These are phyloP conservation scores for Dalbergia cultrata DNA, from an alignment of 306 rosid genomes.

Conservation along the genomic window DNA sequence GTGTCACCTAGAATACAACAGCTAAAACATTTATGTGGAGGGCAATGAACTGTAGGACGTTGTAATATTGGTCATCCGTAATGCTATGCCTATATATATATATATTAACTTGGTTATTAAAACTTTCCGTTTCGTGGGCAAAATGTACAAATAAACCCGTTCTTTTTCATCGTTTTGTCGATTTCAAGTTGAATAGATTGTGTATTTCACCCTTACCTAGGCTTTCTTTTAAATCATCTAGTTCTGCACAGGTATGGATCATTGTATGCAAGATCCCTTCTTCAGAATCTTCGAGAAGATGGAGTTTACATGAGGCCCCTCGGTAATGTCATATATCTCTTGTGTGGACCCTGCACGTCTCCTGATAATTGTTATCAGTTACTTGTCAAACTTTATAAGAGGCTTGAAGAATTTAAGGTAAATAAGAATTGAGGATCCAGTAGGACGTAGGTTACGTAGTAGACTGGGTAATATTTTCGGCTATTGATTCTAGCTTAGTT, in stretches of 20 bases:
- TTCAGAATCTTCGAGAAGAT: slow-evolving; percentile 79
- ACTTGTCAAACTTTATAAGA: slow-evolving; percentile 67
- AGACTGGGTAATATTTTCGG: slow-evolving; percentile 18
- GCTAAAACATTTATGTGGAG: neutral
- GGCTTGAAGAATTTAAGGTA: slow-evolving; percentile 70
- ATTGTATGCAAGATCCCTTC: slow-evolving; percentile 74
- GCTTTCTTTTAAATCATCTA: slow-evolving; percentile 30
- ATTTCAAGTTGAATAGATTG: neutral
- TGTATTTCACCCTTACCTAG: slow-evolving; percentile 33
- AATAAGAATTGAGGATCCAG: slow-evolving; percentile 33
- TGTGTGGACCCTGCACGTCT: slow-evolving; percentile 94
- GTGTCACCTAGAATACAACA: neutral
- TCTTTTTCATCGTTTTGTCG: neutral
- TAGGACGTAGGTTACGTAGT: neutral
- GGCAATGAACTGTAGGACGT: neutral
- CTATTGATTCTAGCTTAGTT: slow-evolving; percentile 20
- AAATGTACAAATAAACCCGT: slow-evolving; percentile 24
- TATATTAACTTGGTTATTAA: neutral
- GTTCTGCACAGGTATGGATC: slow-evolving; percentile 78
- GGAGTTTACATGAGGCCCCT: slow-evolving; percentile 84
- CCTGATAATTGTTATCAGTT: slow-evolving; percentile 72
- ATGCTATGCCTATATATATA: neutral
- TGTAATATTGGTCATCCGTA: slow-evolving; percentile 14
- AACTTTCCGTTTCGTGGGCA: neutral
- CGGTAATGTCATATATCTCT: slow-evolving; percentile 86